These are phyloP conservation scores for Cladosporium sp. DNA, from an alignment of 2,329 filamentous ascomycete genomes.

Conservation along the genomic window DNA sequence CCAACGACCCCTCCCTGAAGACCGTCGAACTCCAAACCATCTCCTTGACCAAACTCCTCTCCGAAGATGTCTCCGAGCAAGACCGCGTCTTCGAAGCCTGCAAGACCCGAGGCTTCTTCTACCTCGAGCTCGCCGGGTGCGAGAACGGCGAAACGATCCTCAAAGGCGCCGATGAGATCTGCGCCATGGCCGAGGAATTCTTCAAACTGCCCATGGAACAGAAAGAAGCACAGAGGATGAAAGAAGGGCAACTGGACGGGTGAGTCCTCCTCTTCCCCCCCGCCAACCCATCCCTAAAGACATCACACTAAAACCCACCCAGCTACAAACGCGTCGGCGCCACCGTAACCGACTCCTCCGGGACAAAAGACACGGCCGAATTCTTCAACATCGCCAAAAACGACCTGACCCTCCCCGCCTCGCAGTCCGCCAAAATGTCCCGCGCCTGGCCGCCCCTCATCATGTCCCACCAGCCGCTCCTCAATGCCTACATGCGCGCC, in stretches of 20 bases:
- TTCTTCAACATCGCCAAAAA: conserved; percentile 53
- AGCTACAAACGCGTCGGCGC: conserved; percentile 38
- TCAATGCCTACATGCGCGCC: conserved; percentile 40
- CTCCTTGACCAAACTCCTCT: conserved; percentile 35
- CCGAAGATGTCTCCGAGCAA: conserved; percentile 29
- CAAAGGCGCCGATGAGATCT: conserved; percentile 23
- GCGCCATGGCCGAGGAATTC: conserved; percentile 37
- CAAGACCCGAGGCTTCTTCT: conserved; percentile 50
- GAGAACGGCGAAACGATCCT: conserved; percentile 24
- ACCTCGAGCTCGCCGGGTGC: conserved; percentile 42
- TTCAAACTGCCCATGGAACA: conserved; percentile 46
- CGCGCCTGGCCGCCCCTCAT: conserved; percentile 24
- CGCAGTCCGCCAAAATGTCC: conserved; percentile 25
- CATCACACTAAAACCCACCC: background rate
- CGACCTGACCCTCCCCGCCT: conserved; percentile 41
- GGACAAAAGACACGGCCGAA: conserved; percentile 48
- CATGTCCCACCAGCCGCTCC: conserved; percentile 23
- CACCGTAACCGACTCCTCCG: conserved; percentile 41
- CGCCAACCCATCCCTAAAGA: conserved; percentile 24
- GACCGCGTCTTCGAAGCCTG: conserved; percentile 37
- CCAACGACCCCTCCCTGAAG: conserved; percentile 23
- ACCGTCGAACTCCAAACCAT: conserved; percentile 30
- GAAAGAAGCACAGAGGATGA: conserved; percentile 18
- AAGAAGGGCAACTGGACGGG: conserved; percentile 9
- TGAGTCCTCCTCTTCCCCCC: background rate